Base-by-base conservation (phyloP, 257 asterid genomes). In the Nicotiana otophora region DNA sequence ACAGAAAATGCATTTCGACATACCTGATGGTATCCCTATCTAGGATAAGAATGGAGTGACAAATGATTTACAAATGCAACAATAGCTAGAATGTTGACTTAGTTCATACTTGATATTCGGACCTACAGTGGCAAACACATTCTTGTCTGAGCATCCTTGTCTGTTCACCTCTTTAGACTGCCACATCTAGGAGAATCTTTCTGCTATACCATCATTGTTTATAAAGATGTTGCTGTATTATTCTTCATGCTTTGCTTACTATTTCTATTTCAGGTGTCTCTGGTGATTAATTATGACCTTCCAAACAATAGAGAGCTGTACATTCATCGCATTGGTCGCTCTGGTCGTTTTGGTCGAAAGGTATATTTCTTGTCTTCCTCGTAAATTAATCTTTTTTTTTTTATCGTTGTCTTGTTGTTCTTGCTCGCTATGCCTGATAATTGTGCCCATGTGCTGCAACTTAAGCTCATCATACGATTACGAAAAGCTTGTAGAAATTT, bases 261-360 rank as follows among this genome's bases (percentile, higher is more conserved):
- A 15, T 53, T 15, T 51, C 4, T 4, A 46, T 39, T 80, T 19
- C 67, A 95, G 99, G 99, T 95, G 78, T 94, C 98, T 53, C 77
- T 96, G 91, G 99, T 96, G 87, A 96, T 96, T 39, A 96, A 96
- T 88, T 93, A 96, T 83, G 99, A 96, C 88, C 98, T 96, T 86
- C 99, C 99, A 6, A 96, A 96, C 90, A 94, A 94, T 80, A 89
- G 99, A 85, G 97, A 96, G 87, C 98, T 94, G 79, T 95, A 92
- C 87, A 95, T 95, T 87, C 99, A 94, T 83, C 94, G 99, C 66
- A 95, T 95, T 76, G 99, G 99, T 67, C 92, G 99, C 61, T 95
- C 99, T 80, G 99, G 99, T 64, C 98, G 98, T 83, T 96, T 96
- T 85, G 98, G 99, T 66, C 92, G 99, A 75, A 96, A 96, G 98